Percentiles rank a stretch among this genome's conserved stretches.
Conservation (phyloP, 2,329 filamentous ascomycete species). For the Dactylellina cionopaga region DNA sequence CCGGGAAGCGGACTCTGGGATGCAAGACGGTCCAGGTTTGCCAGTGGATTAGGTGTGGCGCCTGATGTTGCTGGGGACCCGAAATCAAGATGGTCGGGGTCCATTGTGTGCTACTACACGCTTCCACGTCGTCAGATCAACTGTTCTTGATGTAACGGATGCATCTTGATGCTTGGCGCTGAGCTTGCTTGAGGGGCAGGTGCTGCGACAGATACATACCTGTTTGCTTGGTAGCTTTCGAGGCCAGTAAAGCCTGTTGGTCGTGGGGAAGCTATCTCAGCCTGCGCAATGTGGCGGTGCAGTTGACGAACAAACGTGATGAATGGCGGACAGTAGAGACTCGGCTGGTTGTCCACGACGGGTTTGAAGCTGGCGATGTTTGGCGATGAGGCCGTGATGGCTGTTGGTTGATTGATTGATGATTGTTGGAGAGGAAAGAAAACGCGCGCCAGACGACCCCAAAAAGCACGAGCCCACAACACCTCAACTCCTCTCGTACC, state of each 20-base stretch:
- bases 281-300: background rate
- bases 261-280: background rate
- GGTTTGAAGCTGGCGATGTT: slow-evolving; percentile 23
- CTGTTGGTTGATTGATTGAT: slow-evolving; percentile 1
- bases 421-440: slow-evolving; percentile 14
- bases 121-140: slow-evolving; percentile 14
- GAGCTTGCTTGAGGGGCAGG: no score
- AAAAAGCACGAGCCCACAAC: slow-evolving; percentile 12
- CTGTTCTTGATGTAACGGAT: no score
- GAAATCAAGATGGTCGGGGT: slow-evolving; percentile 40
- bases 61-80: slow-evolving; percentile 48
- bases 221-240: no score
- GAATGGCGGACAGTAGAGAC: background rate
- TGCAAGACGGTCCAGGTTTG: slow-evolving; percentile 46
- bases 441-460: slow-evolving; percentile 24
- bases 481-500: background rate
- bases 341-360: background rate
- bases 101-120: slow-evolving; percentile 22
- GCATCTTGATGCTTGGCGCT: no score
- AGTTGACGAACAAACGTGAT: background rate
- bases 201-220: no score
- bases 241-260: slow-evolving; percentile 14
- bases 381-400: background rate
- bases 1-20: slow-evolving; percentile 49
- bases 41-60: slow-evolving; percentile 41